A percentile compares a stretch with the other conserved stretches of the same genome.
Conservation (phyloP, 495 filamentous ascomycete species). For the Annulohypoxylon moriforme region DNA sequence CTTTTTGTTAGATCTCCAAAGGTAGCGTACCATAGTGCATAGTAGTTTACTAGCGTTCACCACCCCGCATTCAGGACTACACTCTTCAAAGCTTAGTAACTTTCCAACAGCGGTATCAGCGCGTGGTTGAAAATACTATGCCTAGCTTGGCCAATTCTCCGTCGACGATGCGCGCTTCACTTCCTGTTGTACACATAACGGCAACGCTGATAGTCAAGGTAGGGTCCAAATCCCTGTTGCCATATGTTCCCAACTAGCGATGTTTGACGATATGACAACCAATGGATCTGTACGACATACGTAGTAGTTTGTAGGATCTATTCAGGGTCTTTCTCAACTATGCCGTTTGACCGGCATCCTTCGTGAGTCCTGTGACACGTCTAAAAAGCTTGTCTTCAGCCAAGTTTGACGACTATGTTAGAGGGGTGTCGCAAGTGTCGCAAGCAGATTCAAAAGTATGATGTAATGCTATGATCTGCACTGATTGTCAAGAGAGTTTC, state of each 20-base stretch:
- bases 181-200: constrained; percentile 24
- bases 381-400: constrained; percentile 3
- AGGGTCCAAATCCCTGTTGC: constrained; percentile 37
- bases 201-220: not conserved
- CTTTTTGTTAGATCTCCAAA: constrained; percentile 21
- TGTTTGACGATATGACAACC: constrained; percentile 12
- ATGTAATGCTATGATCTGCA: constrained; percentile 20
- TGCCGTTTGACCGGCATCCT: constrained; percentile 10
- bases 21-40: not conserved
- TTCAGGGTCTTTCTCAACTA: constrained; percentile 25
- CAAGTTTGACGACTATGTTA: not conserved
- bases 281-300: constrained; percentile 23
- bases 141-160: constrained; percentile 31
- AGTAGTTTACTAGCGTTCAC: constrained; percentile 26
- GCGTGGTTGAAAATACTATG: constrained; percentile 44
- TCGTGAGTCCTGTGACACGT: constrained; percentile 6
- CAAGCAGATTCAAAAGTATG: constrained; percentile 5
- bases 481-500: constrained; percentile 5
- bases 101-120: constrained; percentile 34
- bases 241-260: constrained; percentile 29
- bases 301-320: constrained; percentile 18
- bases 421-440: constrained; percentile 6
- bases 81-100: constrained; percentile 12
- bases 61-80: constrained; percentile 37
- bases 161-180: constrained; percentile 13